These are phyloP conservation scores for Macrotyloma uniflorum DNA, from an alignment of 306 rosid species.

Conservation along the genomic window DNA sequence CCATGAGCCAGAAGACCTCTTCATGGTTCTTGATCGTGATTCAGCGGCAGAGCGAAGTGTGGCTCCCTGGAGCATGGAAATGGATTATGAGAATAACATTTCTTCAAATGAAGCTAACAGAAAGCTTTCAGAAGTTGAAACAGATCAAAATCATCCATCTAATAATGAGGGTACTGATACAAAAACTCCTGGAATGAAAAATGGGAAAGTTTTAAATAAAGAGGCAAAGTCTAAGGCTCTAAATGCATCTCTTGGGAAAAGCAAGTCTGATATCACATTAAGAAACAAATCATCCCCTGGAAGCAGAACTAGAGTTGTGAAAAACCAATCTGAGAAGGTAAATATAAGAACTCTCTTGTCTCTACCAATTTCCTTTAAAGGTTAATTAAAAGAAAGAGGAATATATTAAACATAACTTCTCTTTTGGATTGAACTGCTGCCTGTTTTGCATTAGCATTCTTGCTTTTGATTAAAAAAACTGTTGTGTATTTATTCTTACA, in stretches of 20 bases:
- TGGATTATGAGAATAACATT: constrained; percentile 69
- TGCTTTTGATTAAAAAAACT: too few relatives aligned
- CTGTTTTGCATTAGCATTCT: too few relatives aligned
- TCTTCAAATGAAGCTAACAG: constrained; percentile 48
- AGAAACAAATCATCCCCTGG: constrained; percentile 64
- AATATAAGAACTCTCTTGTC: constrained; percentile 21
- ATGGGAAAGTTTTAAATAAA: constrained; percentile 59
- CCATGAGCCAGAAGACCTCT: constrained; percentile 90
- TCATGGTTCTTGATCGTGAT: constrained; percentile 90
- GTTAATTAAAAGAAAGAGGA: constrained; percentile 11
- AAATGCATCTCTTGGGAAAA: constrained; percentile 65
- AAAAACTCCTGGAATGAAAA: constrained; percentile 49
- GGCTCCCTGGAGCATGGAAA: constrained; percentile 80
- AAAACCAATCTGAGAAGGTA: constrained; percentile 79
- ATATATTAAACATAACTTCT: not conserved
- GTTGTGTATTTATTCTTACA: too few relatives aligned
- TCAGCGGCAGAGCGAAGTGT: constrained; percentile 55
- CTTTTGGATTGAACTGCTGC: too few relatives aligned
- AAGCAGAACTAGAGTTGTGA: constrained; percentile 54
- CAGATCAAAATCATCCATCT: constrained; percentile 43
- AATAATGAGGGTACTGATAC: constrained; percentile 35
- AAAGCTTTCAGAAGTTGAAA: constrained; percentile 45
- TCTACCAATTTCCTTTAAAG: constrained; percentile 3
- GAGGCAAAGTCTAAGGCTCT: constrained; percentile 61
- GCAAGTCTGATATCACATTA: constrained; percentile 56